Percentiles rank a stretch among this genome's conserved stretches.
phyloP scores from a whole-genome alignment of 2,329 filamentous ascomycete species.

The Sordariomycetes sp. region DNA sequence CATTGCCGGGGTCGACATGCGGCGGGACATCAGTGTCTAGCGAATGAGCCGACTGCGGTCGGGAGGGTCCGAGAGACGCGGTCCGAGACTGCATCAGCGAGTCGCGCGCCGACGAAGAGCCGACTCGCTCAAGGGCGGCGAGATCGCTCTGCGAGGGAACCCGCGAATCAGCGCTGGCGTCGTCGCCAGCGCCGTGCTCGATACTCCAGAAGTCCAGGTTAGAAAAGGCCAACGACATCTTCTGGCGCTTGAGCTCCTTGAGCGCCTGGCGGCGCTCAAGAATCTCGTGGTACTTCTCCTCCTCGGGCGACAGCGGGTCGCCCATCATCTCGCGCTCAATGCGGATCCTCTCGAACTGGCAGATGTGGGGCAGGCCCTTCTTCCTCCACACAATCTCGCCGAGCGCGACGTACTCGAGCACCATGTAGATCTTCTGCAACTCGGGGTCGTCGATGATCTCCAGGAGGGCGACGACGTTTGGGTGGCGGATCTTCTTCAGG shows the following conservation, averaged over 20 bases:
- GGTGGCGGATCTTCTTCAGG: constrained; percentile 92
- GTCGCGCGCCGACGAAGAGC: constrained; percentile 20
- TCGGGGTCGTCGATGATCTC: constrained; percentile 97
- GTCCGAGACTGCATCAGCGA: constrained; percentile 24
- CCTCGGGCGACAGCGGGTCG: constrained; percentile 42
- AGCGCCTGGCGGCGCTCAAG: constrained; percentile 44
- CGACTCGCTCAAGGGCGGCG: constrained; percentile 15
- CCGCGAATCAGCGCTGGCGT: constrained; percentile 27
- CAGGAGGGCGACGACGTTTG: constrained; percentile 89
- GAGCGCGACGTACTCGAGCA: constrained; percentile 86
- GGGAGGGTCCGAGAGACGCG: constrained; percentile 32
- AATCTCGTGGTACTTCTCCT: constrained; percentile 46
- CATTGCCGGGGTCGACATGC: not conserved
- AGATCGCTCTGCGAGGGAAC: constrained; percentile 27
- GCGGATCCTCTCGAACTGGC: constrained; percentile 67
- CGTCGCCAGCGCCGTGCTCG: constrained; percentile 56
- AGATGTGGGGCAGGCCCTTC: constrained; percentile 73
- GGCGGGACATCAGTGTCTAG: constrained; percentile 3
- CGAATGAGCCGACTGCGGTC: constrained; percentile 31
- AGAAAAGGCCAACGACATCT: constrained; percentile 33
- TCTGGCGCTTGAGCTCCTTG: constrained; percentile 44
- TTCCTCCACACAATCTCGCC: constrained; percentile 93
- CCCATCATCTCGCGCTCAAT: constrained; percentile 59
- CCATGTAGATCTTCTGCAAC: constrained; percentile 95
- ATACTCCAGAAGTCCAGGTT: constrained; percentile 66